A percentile compares a stretch with the other conserved stretches of the same genome.
Evolutionary conservation across 2,329 filamentous ascomycete genomes (phyloP).

Genomic region (Pseudocercospora macadamiae): DNA sequence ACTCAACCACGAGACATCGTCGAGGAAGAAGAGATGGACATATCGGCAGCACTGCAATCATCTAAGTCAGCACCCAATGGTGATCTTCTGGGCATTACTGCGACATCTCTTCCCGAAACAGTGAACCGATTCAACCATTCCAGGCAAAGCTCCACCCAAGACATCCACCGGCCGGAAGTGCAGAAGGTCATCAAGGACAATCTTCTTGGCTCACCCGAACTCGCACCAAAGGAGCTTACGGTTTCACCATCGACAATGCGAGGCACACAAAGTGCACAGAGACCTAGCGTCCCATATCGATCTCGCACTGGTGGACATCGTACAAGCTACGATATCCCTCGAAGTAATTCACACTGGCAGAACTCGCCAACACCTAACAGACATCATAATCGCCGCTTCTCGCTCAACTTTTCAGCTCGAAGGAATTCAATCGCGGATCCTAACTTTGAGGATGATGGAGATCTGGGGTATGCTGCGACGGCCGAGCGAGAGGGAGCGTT

Average conservation of each 20-base stretch:
- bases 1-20: slow-evolving; percentile 23
- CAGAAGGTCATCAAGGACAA: slow-evolving; percentile 30
- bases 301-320: slow-evolving; percentile 35
- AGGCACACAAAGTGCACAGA: slow-evolving; percentile 13
- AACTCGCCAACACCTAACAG: slow-evolving; percentile 28
- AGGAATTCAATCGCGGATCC: slow-evolving; percentile 15
- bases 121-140: slow-evolving; percentile 53
- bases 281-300: slow-evolving; percentile 28
- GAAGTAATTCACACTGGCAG: slow-evolving; percentile 20
- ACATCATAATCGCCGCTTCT: slow-evolving; percentile 46
- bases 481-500: slow-evolving; percentile 90
- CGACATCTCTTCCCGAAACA: slow-evolving; percentile 38
- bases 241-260: slow-evolving; percentile 10
- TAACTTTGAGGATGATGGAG: slow-evolving; percentile 73
- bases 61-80: slow-evolving; percentile 52
- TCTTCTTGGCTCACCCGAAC: slow-evolving; percentile 20
- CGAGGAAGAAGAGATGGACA: slow-evolving; percentile 75
- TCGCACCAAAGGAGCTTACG: slow-evolving; percentile 25
- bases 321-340: slow-evolving; percentile 29
- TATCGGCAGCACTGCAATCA: slow-evolving; percentile 69
- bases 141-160: slow-evolving; percentile 48
- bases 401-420: slow-evolving; percentile 38
- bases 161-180: slow-evolving; percentile 34
- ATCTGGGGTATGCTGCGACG: slow-evolving; percentile 91
- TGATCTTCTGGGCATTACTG: slow-evolving; percentile 70